A percentile compares a stretch with the other conserved stretches of the same genome.
Evolutionary conservation across 495 filamentous ascomycete genomes (phyloP).

Genomic region (Copromyces sp.): DNA sequence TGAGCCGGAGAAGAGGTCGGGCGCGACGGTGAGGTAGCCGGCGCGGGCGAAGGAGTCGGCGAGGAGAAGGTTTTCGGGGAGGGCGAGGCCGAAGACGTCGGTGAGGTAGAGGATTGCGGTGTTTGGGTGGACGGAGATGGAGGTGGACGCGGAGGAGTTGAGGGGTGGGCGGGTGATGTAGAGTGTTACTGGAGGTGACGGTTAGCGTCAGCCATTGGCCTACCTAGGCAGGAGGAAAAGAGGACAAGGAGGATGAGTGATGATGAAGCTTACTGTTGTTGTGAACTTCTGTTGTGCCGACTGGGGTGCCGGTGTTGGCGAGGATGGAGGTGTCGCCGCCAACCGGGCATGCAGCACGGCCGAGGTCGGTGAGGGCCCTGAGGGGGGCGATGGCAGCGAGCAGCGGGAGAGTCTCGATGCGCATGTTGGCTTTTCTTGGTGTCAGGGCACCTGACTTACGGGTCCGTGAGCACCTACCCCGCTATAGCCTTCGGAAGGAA

Average conservation of each 20-base stretch:
- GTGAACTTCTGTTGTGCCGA: constrained; percentile 20
- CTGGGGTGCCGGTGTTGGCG: constrained; percentile 23
- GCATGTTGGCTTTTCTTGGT: not conserved
- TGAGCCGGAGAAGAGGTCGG: constrained; percentile 64
- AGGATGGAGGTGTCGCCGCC: constrained; percentile 14
- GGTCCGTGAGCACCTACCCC: no score
- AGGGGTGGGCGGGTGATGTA: constrained; percentile 30
- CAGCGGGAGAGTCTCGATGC: not conserved
- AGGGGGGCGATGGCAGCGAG: not conserved
- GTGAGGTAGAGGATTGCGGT: constrained; percentile 43
- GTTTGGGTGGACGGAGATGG: constrained; percentile 22
- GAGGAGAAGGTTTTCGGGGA: constrained; percentile 57
- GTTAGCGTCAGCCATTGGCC: not conserved
- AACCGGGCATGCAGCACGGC: not conserved
- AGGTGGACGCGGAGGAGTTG: constrained; percentile 15
- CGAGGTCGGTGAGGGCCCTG: not conserved
- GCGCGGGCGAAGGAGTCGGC: constrained; percentile 68
- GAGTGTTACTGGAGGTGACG: constrained; percentile 19
- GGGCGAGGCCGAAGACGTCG: constrained; percentile 52
- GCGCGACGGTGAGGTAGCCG: constrained; percentile 64
- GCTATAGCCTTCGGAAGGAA: no score
- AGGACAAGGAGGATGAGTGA: no score
- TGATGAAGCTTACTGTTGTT: constrained; percentile 15
- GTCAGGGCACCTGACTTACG: no score
- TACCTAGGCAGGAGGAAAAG: no score